Evolutionary conservation across 495 filamentous ascomycete genomes (phyloP).

Genomic region (Neurospora sp.): DNA sequence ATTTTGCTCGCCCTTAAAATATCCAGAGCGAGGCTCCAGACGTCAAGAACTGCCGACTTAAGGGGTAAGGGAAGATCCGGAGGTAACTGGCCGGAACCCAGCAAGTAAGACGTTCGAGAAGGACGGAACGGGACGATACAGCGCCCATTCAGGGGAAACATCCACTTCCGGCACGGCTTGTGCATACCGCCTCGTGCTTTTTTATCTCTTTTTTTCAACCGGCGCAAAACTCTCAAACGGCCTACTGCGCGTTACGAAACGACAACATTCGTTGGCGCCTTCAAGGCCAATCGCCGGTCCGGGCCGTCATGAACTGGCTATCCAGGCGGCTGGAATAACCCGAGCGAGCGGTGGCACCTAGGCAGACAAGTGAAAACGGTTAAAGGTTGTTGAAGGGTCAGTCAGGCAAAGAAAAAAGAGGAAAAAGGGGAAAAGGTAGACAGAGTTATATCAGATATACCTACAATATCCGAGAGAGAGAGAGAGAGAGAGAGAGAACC

Average conservation of each 20-base stretch:
- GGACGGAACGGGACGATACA: neutral
- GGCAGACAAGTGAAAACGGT: neutral
- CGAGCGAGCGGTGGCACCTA: neutral
- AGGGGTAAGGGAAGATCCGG: neutral
- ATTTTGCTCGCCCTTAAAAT: neutral
- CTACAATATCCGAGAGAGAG: neutral
- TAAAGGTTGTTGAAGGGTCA: neutral
- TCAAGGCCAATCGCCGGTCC: neutral
- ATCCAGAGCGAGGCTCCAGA: neutral
- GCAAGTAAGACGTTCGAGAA: neutral
- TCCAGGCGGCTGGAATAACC: constrained; percentile 12
- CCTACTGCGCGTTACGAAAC: neutral
- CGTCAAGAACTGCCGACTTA: neutral
- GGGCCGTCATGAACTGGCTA: constrained; percentile 25
- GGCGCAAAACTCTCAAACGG: constrained; percentile 1
- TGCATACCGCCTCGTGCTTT: neutral
- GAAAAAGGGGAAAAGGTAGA: neutral
- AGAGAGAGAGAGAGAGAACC: neutral
- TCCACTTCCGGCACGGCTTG: neutral
- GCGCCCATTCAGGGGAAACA: neutral
- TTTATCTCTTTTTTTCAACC: neutral
- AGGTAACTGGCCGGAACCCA: neutral
- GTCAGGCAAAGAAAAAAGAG: neutral
- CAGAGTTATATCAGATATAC: neutral
- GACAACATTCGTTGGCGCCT: neutral